Evolutionary conservation across 1,284 basidiomycete genomes (phyloP).

Genomic region (Microbotryum silenes-acaulis): DNA sequence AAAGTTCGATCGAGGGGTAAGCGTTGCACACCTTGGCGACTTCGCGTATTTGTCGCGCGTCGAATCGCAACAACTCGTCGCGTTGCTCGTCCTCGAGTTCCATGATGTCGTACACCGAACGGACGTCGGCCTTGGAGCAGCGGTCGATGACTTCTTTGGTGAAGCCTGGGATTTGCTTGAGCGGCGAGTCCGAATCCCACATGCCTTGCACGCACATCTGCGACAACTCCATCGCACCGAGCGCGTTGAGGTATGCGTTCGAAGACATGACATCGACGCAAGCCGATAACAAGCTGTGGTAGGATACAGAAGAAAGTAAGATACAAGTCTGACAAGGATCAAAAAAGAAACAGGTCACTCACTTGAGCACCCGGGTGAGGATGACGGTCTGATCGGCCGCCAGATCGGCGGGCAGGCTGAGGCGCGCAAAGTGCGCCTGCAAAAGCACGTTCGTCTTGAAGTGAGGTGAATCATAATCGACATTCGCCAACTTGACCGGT

Average conservation of each 20-base stretch:
- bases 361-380: constrained; percentile 78
- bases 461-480: constrained; percentile 85
- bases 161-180: constrained; percentile 95
- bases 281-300: constrained; percentile 45
- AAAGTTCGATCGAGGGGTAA: constrained; percentile 78
- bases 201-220: constrained; percentile 99
- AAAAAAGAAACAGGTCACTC: neutral
- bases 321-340: neutral
- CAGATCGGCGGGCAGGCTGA: constrained; percentile 85
- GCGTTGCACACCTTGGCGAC: constrained; percentile 91
- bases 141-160: constrained; percentile 75
- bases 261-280: constrained; percentile 98
- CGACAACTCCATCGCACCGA: constrained; percentile 97
- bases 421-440: constrained; percentile 91
- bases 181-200: constrained; percentile 90
- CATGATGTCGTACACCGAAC: constrained; percentile 91
- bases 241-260: constrained; percentile 86
- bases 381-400: constrained; percentile 82
- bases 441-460: constrained; percentile 97
- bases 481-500: constrained; percentile 79
- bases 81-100: constrained; percentile 89
- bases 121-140: constrained; percentile 70
- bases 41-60: constrained; percentile 73
- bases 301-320: neutral
- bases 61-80: constrained; percentile 75